Base-by-base conservation (phyloP, 2,329 filamentous ascomycete species). In the Colletotrichum sp. region DNA sequence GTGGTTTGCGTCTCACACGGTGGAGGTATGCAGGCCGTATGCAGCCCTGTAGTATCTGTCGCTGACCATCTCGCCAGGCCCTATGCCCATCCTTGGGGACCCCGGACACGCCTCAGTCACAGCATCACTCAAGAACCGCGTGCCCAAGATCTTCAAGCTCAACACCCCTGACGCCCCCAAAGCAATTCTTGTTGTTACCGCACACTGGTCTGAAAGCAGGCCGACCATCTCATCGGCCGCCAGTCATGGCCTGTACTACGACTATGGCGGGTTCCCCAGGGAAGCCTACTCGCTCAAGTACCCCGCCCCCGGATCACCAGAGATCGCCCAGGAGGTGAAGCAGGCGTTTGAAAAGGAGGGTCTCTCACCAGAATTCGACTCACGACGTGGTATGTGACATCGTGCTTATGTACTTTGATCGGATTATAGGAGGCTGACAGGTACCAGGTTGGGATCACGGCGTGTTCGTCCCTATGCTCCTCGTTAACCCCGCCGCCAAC, bases 251-350 rank as follows among this genome's bases (percentile, higher is more conserved):
- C 83, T 93, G 6, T 82, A 87, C 65, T 93, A 91, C 80, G 91
- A 93, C 80, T 93, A 92, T 83, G 87, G 87, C 79, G 90, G 90
- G 21, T 92, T 93, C 79, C 91, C 91, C 0, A 80, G 84, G 12
- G 90, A 90, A 81, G 80, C 88, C 0, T 93, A 93, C 80, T 75
- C 84, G 21, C 83, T 92, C 77, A 88, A 88, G 79, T 92, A 93
- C 79, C 85, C 89, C 6, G 91, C 91, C 4, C 86, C 88, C 0
- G 91, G 91, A 1, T 87, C 87, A 32, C 90, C 90, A 1, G 87
- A 86, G 39, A 81, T 93, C 6, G 91, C 91, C 0, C 82, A 80
- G 3, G 84, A 89, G 75, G 83, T 92, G 28, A 85, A 84, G 13
- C 82, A 84, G n/a, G 85, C 86, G 4, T 79, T 93, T 52, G 82